Percentiles rank a stretch among this genome's conserved stretches.
These are phyloP conservation scores for Starmera quercuum DNA, from an alignment of 805 yeast genomes.

Conservation along the genomic window DNA sequence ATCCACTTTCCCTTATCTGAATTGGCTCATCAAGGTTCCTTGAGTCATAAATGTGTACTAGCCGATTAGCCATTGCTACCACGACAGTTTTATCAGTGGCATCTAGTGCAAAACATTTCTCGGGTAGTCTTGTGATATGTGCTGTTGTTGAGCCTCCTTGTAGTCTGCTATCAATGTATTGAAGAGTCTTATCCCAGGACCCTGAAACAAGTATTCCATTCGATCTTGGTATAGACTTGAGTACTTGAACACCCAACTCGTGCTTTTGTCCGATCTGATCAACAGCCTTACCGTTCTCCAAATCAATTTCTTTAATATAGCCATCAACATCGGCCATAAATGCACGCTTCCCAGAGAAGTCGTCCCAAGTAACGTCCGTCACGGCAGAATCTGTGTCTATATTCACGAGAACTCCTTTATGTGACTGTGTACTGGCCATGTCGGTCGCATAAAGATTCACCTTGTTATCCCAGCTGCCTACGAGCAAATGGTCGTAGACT, in stretches of 20 bases:
- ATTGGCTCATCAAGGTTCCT: slow-evolving; percentile 37
- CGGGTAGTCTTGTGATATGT: slow-evolving; percentile 22
- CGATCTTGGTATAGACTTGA: slow-evolving; percentile 13
- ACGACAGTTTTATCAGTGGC: slow-evolving; percentile 36
- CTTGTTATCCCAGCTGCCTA: slow-evolving; percentile 52
- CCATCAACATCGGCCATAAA: slow-evolving; percentile 51
- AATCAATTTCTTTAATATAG: slow-evolving; percentile 41
- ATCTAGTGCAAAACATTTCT: slow-evolving; percentile 61
- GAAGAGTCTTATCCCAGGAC: slow-evolving; percentile 54
- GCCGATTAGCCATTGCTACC: slow-evolving; percentile 46
- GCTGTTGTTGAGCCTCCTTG: slow-evolving; percentile 1
- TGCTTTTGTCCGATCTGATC: slow-evolving; percentile 25
- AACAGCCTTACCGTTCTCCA: slow-evolving; percentile 31
- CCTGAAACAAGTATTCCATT: slow-evolving; percentile 39
- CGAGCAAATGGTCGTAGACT: slow-evolving; percentile 29
- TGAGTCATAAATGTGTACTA: slow-evolving; percentile 50
- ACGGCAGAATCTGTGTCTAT: slow-evolving; percentile 10
- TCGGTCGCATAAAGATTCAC: slow-evolving; percentile 35
- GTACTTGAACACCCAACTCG: slow-evolving; percentile 31
- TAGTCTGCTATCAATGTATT: slow-evolving; percentile 35
- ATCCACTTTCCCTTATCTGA: slow-evolving; percentile 51
- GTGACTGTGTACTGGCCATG: slow-evolving; percentile 18
- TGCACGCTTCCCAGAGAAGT: slow-evolving; percentile 17
- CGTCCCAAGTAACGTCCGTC: slow-evolving; percentile 15
- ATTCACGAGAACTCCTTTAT: slow-evolving; percentile 21